Conservation (phyloP, 169 alveolate genomes). For the Babesia bigemina region DNA sequence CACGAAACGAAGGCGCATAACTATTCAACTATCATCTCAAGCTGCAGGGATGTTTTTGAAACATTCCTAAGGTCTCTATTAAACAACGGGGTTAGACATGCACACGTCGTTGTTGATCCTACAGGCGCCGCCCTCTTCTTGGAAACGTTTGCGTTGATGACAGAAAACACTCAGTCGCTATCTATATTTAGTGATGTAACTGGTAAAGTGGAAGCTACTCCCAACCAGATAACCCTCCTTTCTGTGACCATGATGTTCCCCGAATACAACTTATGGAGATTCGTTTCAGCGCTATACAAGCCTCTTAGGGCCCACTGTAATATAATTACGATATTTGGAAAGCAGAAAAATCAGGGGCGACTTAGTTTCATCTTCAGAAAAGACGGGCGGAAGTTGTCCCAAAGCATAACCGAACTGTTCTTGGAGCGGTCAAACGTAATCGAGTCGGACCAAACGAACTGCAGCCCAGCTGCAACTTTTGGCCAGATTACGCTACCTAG, state of each 20-base stretch:
- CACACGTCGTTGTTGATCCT: slow-evolving; percentile 82
- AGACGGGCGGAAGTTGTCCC: too few relatives aligned
- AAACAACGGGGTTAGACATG: slow-evolving; percentile 75
- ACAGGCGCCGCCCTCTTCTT: slow-evolving; percentile 82
- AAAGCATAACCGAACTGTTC: too few relatives aligned
- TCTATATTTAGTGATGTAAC: slow-evolving; percentile 22
- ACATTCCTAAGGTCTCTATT: slow-evolving; percentile 54
- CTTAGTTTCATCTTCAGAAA: background rate
- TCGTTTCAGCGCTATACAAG: slow-evolving; percentile 31
- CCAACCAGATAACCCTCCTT: slow-evolving; percentile 67
- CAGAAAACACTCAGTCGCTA: background rate
- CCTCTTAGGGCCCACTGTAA: slow-evolving; percentile 45
- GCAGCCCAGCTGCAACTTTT: background rate
- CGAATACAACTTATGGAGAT: slow-evolving; percentile 74
- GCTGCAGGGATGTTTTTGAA: slow-evolving; percentile 62
- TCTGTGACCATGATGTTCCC: slow-evolving; percentile 83
- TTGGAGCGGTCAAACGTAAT: too few relatives aligned
- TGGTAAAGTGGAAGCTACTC: slow-evolving; percentile 4
- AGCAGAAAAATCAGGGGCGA: background rate
- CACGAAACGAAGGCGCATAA: slow-evolving; percentile 58
- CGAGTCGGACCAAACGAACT: too few relatives aligned
- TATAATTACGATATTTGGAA: slow-evolving; percentile 43
- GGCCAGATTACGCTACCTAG: slow-evolving; percentile 3
- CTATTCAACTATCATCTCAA: slow-evolving; percentile 51
- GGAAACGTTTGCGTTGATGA: slow-evolving; percentile 74